Conservation (phyloP, 202 grass and related monocot genomes). For the Sporobolus alterniflorus region DNA sequence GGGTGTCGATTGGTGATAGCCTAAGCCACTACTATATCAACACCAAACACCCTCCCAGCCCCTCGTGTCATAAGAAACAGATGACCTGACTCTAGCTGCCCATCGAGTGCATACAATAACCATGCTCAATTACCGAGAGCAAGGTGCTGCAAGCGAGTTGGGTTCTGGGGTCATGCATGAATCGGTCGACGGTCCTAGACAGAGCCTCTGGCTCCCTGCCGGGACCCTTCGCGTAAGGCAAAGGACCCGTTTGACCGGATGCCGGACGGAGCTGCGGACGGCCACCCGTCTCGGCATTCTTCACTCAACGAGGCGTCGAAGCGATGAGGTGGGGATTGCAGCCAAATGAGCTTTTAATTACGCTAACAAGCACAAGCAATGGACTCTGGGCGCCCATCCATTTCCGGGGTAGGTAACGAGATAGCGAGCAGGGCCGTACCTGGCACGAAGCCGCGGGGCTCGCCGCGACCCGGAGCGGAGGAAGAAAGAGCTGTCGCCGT, state of each 20-base stretch:
- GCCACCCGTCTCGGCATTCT: constrained; percentile 1
- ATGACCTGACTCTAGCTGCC: background rate
- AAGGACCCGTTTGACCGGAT: background rate
- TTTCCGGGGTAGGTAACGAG: background rate
- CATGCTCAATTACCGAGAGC: background rate
- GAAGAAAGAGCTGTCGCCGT: background rate
- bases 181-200: background rate
- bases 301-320: background rate
- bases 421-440: background rate
- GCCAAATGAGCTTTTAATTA: background rate
- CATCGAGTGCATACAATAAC: background rate
- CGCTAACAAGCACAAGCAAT: background rate
- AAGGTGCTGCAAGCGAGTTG: background rate
- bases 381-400: background rate
- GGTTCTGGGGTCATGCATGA: background rate
- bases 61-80: background rate
- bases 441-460: background rate
- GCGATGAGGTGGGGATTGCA: background rate
- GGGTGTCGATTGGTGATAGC: too few species aligned
- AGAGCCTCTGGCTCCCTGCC: background rate
- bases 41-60: background rate
- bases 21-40: too few species aligned
- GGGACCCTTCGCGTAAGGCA: background rate
- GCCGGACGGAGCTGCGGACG: background rate
- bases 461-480: background rate